phyloP scores from a whole-genome alignment of 495 filamentous ascomycete species.

The Viridothelium virens region DNA sequence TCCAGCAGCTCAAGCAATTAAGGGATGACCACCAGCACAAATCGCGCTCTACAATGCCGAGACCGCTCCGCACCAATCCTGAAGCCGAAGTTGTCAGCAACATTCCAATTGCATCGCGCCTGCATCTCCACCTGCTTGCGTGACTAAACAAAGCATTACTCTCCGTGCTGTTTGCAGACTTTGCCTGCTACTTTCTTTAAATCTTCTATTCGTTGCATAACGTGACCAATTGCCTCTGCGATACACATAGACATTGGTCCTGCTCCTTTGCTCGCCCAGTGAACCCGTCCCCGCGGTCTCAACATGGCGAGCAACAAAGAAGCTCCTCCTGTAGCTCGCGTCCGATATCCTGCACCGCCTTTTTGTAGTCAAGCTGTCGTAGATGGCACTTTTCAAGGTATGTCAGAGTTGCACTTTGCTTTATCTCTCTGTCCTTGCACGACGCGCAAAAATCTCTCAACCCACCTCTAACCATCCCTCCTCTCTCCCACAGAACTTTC shows the following conservation, averaged over 20 bases:
- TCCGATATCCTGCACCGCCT: slow-evolving; percentile 46
- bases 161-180: not conserved
- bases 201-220: not conserved
- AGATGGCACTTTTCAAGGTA: slow-evolving; percentile 32
- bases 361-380: slow-evolving; percentile 33
- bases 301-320: not conserved
- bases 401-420: not conserved
- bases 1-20: too few relatives aligned
- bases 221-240: too few relatives aligned
- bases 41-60: too few relatives aligned
- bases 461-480: not conserved
- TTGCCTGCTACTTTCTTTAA: not conserved
- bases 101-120: too few relatives aligned
- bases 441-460: too few relatives aligned
- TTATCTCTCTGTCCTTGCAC: not conserved
- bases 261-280: not conserved
- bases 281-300: not conserved
- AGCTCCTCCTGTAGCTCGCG: slow-evolving; percentile 32
- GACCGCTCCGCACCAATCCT: too few relatives aligned
- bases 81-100: too few relatives aligned
- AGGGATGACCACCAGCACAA: too few relatives aligned
- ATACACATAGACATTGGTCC: not conserved
- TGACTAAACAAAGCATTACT: slow-evolving; percentile 1
- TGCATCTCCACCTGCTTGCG: not conserved
- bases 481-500: slow-evolving; percentile 32